phyloP scores from a whole-genome alignment of 192 early-diverging fungal species.

The Coemansia aciculifera region DNA sequence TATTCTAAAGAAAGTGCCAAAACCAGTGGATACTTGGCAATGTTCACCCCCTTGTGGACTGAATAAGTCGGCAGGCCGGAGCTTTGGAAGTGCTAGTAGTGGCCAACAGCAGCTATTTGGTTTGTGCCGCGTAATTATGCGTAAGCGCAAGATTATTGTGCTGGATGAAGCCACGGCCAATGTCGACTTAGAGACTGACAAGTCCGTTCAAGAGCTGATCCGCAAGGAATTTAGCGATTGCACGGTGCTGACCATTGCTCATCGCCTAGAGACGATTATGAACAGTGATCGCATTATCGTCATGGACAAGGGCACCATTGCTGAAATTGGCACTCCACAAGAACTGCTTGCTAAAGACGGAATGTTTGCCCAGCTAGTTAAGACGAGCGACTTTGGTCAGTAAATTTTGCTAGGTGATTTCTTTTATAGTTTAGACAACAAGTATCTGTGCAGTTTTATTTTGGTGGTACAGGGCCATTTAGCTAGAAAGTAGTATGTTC shows the following conservation, averaged over 20 bases:
- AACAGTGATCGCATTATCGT: conserved; percentile 71
- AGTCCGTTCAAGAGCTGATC: conserved; percentile 35
- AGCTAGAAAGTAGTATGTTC: neutral
- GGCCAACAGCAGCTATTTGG: conserved; percentile 68
- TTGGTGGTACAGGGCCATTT: neutral
- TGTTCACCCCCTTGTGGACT: neutral
- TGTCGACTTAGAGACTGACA: conserved; percentile 54
- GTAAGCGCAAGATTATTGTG: conserved; percentile 42
- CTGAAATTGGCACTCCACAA: conserved; percentile 61
- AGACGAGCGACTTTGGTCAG: conserved; percentile 2
- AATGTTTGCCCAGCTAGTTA: conserved; percentile 6
- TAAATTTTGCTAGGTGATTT: neutral
- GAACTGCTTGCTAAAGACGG: conserved; percentile 53
- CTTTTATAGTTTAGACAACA: neutral
- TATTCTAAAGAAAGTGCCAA: neutral
- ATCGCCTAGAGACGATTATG: conserved; percentile 69
- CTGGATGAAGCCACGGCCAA: conserved; percentile 17
- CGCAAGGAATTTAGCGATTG: conserved; percentile 49
- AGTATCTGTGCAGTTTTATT: neutral
- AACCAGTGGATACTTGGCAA: neutral
- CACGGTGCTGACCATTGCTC: conserved; percentile 63
- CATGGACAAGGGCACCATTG: conserved; percentile 62
- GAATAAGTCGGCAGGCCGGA: neutral
- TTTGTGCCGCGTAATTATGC: conserved; percentile 62
- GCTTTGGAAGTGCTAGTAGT: conserved; percentile 13